phyloP scores from a whole-genome alignment of 768 basidiomycete species.

The Suillus subluteus region DNA sequence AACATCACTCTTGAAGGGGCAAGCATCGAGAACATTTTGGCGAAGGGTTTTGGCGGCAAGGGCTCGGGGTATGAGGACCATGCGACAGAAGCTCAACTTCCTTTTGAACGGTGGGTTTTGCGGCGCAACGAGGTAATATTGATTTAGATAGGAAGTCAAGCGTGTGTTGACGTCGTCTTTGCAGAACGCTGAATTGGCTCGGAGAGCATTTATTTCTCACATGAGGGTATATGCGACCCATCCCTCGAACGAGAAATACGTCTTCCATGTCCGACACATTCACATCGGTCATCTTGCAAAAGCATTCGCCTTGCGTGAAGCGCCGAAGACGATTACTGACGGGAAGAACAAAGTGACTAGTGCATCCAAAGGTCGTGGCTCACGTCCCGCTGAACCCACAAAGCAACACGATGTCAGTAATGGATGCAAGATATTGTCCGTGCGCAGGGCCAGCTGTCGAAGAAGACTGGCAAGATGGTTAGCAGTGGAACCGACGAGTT shows the following conservation, averaged over 20 bases:
- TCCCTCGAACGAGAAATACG: conserved; percentile 33
- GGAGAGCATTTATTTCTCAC: too few relatives aligned
- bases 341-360: too few relatives aligned
- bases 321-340: conserved; percentile 52
- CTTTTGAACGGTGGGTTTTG: conserved; percentile 59
- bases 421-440: conserved; percentile 61
- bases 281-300: too few relatives aligned
- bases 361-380: conserved; percentile 8
- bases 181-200: too few relatives aligned
- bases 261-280: too few relatives aligned
- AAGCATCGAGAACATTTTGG: conserved; percentile 70
- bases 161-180: too few relatives aligned
- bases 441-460: conserved; percentile 77
- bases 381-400: conserved; percentile 9
- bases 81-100: conserved; percentile 72
- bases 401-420: conserved; percentile 32
- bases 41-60: conserved; percentile 84
- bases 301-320: conserved; percentile 70
- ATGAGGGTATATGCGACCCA: too few relatives aligned
- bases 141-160: too few relatives aligned
- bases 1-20: conserved; percentile 29
- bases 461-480: conserved; percentile 38
- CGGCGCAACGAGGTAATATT: too few relatives aligned
- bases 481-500: conserved; percentile 56
- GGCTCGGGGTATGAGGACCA: conserved; percentile 70